phyloP scores from a whole-genome alignment of 1,284 basidiomycete genomes.

The Gymnopus androsaceus region DNA sequence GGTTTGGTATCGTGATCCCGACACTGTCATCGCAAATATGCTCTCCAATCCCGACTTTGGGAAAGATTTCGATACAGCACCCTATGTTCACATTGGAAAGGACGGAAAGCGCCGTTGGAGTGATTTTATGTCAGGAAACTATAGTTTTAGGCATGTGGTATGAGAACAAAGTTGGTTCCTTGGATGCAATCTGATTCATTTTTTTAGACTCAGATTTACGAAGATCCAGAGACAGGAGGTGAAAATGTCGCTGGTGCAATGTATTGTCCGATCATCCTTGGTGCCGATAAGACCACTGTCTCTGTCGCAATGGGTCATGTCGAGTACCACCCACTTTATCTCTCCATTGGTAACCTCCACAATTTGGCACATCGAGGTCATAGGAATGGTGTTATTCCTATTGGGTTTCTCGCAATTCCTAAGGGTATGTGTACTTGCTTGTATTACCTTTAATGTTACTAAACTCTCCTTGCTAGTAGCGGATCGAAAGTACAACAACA shows the following conservation, averaged over 20 bases:
- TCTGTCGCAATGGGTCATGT: neutral
- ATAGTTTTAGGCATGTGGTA: constrained; percentile 28
- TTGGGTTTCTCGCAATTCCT: constrained; percentile 24
- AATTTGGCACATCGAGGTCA: neutral
- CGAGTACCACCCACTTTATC: constrained; percentile 3
- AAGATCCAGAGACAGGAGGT: constrained; percentile 20
- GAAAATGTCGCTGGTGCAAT: constrained; percentile 26
- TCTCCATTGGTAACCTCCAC: neutral
- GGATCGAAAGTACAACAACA: too few species aligned
- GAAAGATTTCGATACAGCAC: constrained; percentile 14
- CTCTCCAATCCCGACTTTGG: constrained; percentile 21
- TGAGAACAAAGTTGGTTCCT: neutral
- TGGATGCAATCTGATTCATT: neutral
- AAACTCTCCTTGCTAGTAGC: too few species aligned
- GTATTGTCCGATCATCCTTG: constrained; percentile 24
- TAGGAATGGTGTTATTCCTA: neutral
- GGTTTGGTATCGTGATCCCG: too few species aligned
- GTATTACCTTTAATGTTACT: too few species aligned
- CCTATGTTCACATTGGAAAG: constrained; percentile 9
- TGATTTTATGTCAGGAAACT: constrained; percentile 32
- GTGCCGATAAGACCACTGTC: too few species aligned
- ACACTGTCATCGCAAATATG: constrained; percentile 20
- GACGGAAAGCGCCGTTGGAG: constrained; percentile 16
- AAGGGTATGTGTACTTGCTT: too few species aligned
- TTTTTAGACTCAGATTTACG: constrained; percentile 10